phyloP scores from a whole-genome alignment of 495 filamentous ascomycete genomes.

The Penicillium parvum region DNA sequence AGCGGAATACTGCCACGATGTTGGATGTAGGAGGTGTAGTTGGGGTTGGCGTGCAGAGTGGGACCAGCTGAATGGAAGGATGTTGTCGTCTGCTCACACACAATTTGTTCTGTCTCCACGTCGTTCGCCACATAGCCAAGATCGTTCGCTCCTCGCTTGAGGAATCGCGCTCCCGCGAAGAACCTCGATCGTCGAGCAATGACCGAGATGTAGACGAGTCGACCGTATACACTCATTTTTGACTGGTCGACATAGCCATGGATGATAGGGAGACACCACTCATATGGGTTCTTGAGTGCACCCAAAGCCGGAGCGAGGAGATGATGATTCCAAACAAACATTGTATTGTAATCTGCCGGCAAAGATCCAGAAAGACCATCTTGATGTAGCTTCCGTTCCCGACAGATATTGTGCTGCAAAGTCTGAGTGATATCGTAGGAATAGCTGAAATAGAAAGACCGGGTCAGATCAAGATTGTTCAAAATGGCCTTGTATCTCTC shows the following conservation, averaged over 20 bases:
- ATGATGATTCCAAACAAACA: conserved; percentile 98
- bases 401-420: conserved; percentile 86
- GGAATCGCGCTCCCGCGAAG: conserved; percentile 90
- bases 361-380: conserved; percentile 55
- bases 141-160: conserved; percentile 95
- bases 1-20: conserved; percentile 95
- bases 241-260: conserved; percentile 95
- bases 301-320: conserved; percentile 71
- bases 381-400: conserved; percentile 65
- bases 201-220: conserved; percentile 83
- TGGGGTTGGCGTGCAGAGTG: conserved; percentile 77
- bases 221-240: conserved; percentile 76
- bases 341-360: conserved; percentile 73
- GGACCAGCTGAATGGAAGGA: conserved; percentile 93
- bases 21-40: conserved; percentile 94
- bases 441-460: conserved; percentile 97
- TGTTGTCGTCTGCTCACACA: conserved; percentile 86
- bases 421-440: conserved; percentile 94
- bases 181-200: conserved; percentile 88
- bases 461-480: conserved; percentile 81
- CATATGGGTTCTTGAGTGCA: conserved; percentile 71
- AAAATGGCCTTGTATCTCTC: conserved; percentile 82
- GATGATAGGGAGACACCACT: conserved; percentile 95
- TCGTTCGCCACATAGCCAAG: conserved; percentile 96
- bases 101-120: conserved; percentile 99